A percentile compares a stretch with the other conserved stretches of the same genome.
These are phyloP conservation scores for Termitomyces sp. DNA, from an alignment of 768 basidiomycete species.

Conservation along the genomic window DNA sequence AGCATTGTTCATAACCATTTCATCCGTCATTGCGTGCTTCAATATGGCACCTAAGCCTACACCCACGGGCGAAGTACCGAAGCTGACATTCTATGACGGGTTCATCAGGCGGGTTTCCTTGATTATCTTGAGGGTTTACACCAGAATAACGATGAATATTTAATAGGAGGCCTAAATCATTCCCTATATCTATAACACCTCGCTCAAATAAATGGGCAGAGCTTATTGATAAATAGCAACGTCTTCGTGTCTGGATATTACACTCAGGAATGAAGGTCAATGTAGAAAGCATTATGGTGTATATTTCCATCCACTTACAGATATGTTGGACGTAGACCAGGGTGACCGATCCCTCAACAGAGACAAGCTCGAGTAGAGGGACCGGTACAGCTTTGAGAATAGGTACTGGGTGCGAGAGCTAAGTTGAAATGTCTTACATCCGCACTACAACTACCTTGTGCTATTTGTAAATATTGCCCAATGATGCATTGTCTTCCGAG, in stretches of 20 bases:
- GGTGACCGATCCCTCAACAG: too few species aligned
- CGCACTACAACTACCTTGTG: neutral
- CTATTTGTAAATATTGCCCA: neutral
- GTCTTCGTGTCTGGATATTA: neutral
- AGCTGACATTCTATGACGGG: conserved; percentile 3
- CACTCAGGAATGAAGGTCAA: too few species aligned
- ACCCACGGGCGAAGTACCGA: neutral
- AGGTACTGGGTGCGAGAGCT: too few species aligned
- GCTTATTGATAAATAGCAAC: conserved; percentile 1
- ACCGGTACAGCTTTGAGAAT: too few species aligned
- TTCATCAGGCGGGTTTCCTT: conserved; percentile 9
- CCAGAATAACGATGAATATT: neutral
- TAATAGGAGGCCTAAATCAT: conserved; percentile 1
- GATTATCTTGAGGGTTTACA: neutral
- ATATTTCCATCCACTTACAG: too few species aligned
- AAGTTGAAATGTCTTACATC: too few species aligned
- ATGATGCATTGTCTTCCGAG: neutral
- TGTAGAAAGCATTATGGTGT: too few species aligned
- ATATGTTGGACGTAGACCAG: too few species aligned
- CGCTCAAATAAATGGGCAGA: neutral
- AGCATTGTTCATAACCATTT: conserved; percentile 18
- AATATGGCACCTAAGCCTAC: neutral
- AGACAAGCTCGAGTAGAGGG: too few species aligned
- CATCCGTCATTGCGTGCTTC: conserved; percentile 15
- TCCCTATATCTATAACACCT: conserved; percentile 1